phyloP scores from a whole-genome alignment of 2,329 filamentous ascomycete species.

The Epichloe coenophiala region DNA sequence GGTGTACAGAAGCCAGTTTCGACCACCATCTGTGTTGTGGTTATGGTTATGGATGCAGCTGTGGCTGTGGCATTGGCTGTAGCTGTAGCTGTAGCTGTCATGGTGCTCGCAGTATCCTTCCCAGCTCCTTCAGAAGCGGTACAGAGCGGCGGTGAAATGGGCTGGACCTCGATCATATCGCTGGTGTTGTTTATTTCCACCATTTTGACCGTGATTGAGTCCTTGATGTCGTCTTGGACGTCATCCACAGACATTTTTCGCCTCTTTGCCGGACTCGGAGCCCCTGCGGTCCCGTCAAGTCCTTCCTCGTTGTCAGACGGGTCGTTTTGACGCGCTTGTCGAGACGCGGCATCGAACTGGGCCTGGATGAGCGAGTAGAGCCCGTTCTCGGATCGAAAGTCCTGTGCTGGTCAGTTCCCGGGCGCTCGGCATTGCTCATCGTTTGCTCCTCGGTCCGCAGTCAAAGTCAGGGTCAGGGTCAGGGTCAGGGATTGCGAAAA shows the following conservation, averaged over 20 bases:
- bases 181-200: not conserved
- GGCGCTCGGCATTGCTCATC: not conserved
- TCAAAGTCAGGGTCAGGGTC: not conserved
- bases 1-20: constrained; percentile 7
- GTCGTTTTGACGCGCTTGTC: constrained; percentile 18
- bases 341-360: constrained; percentile 44
- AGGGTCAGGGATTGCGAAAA: not conserved
- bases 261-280: constrained; percentile 18
- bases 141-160: not conserved
- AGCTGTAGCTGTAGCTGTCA: constrained; percentile 2
- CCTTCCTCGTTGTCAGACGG: constrained; percentile 12
- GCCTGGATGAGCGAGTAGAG: constrained; percentile 60
- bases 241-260: constrained; percentile 15
- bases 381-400: constrained; percentile 60
- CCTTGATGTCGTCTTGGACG: not conserved
- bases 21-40: not conserved
- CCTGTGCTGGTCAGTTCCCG: constrained; percentile 27
- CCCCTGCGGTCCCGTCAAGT: constrained; percentile 8
- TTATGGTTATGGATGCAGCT: not conserved
- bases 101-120: constrained; percentile 4
- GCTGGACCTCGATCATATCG: not conserved
- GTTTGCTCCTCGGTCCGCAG: not conserved
- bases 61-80: too few species aligned
- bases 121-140: constrained; percentile 1
- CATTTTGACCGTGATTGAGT: not conserved